Percentiles rank a stretch among this genome's conserved stretches.
phyloP scores from a whole-genome alignment of 75 land plant species.

The Pinus taeda region DNA sequence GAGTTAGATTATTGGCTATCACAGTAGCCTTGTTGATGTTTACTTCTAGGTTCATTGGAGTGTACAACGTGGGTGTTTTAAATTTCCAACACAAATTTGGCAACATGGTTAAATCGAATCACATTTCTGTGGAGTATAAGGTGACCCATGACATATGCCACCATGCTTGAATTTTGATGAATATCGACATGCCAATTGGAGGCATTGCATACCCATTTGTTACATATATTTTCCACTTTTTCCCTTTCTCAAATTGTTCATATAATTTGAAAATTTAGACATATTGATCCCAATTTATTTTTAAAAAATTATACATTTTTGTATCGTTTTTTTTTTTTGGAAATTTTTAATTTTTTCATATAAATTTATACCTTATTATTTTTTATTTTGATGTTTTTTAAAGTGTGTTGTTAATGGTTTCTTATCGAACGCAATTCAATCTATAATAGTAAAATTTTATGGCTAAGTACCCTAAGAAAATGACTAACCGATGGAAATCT shows the following conservation, averaged over 20 bases:
- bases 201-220: conserved; percentile 44
- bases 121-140: conserved; percentile 23
- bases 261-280: too few species aligned
- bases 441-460: too few species aligned
- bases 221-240: conserved; percentile 19
- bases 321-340: background rate
- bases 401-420: too few species aligned
- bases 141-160: conserved; percentile 43
- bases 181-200: conserved; percentile 43
- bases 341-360: background rate
- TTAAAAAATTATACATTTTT: background rate
- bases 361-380: too few species aligned
- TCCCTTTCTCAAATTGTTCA: too few species aligned
- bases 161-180: conserved; percentile 29
- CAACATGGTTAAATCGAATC: background rate
- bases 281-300: background rate
- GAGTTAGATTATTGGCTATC: background rate
- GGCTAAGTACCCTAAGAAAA: too few species aligned
- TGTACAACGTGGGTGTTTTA: conserved; percentile 10
- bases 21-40: background rate
- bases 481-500: too few species aligned
- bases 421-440: too few species aligned
- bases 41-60: background rate
- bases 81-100: conserved; percentile 25
- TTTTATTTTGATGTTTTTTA: too few species aligned